Conservation (phyloP, 116 monocot species). For the Iris pallida region DNA sequence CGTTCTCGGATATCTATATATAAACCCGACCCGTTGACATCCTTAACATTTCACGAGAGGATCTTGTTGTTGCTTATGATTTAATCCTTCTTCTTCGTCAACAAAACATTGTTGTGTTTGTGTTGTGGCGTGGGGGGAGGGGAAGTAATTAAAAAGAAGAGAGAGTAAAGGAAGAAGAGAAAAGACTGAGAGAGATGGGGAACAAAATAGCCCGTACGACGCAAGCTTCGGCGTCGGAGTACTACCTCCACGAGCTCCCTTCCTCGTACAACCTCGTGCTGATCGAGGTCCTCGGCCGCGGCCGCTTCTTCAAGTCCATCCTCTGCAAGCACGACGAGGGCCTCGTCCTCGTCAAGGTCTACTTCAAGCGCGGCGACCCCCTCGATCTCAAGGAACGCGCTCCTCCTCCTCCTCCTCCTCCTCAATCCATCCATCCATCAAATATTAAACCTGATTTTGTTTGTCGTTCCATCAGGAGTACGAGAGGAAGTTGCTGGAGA, state of each 20-base stretch:
- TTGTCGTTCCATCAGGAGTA: conserved; percentile 75
- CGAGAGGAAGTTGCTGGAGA: conserved; percentile 68
- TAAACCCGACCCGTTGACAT: no score
- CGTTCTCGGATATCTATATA: no score
- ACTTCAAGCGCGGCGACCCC: conserved; percentile 97
- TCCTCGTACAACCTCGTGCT: conserved; percentile 93
- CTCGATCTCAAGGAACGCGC: conserved; percentile 70
- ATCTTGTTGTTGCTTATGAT: no score
- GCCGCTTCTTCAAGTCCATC: conserved; percentile 93
- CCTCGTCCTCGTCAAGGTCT: conserved; percentile 93
- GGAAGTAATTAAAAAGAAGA: no score
- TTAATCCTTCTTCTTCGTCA: no score
- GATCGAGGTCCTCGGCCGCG: conserved; percentile 68
- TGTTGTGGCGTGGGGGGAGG: no score
- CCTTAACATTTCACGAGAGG: no score
- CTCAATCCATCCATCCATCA: no score
- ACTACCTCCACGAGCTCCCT: conserved; percentile 96
- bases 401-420: not conserved
- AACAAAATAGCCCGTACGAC: conserved; percentile 98
- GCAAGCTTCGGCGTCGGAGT: conserved; percentile 91
- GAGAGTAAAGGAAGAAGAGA: no score
- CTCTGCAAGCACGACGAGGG: conserved; percentile 99
- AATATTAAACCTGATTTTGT: no score
- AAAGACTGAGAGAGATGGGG: no score
- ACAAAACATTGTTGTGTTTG: no score